A percentile compares a stretch with the other conserved stretches of the same genome.
phyloP scores from a whole-genome alignment of 2,329 filamentous ascomycete species.

The Amesomyces nigricolor region DNA sequence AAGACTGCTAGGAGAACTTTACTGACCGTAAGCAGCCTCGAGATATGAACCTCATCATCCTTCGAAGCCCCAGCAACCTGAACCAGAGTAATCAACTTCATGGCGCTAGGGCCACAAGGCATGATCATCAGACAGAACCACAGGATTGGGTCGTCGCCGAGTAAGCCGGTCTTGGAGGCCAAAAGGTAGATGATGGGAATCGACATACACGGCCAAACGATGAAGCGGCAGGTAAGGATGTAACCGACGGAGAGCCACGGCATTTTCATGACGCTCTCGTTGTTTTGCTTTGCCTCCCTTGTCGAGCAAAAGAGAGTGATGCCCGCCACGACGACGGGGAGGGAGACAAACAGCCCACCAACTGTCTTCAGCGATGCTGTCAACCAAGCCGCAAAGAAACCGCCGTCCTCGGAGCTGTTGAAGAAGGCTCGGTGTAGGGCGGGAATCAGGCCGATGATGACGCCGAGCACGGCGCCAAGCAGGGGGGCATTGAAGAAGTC shows the following conservation, averaged over 20 bases:
- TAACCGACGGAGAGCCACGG: conserved; percentile 46
- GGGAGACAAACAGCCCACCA: conserved; percentile 56
- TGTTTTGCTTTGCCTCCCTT: conserved; percentile 42
- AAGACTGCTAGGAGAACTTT: too few species aligned
- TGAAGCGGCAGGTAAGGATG: conserved; percentile 51
- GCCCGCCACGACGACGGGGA: conserved; percentile 62
- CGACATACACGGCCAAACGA: conserved; percentile 54
- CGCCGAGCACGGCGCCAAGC: conserved; percentile 54
- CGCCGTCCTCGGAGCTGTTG: conserved; percentile 49
- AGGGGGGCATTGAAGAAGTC: conserved; percentile 57
- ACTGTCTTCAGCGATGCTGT: conserved; percentile 57
- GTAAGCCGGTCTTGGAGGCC: conserved; percentile 44
- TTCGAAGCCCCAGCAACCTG: conserved; percentile 38
- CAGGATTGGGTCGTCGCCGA: conserved; percentile 55
- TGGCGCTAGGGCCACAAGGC: conserved; percentile 43
- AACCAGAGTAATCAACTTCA: conserved; percentile 43
- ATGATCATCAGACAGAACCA: conserved; percentile 55
- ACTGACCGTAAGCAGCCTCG: conserved; percentile 34
- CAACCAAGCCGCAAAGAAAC: conserved; percentile 62
- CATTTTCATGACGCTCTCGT: conserved; percentile 35
- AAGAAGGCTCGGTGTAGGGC: conserved; percentile 58
- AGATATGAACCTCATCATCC: conserved; percentile 38
- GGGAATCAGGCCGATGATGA: conserved; percentile 54
- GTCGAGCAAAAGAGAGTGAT: conserved; percentile 58
- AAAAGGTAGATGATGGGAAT: conserved; percentile 51